Evolutionary conservation across 2,329 filamentous ascomycete species (phyloP).

Genomic region (Aureobasidium pullulans): DNA sequence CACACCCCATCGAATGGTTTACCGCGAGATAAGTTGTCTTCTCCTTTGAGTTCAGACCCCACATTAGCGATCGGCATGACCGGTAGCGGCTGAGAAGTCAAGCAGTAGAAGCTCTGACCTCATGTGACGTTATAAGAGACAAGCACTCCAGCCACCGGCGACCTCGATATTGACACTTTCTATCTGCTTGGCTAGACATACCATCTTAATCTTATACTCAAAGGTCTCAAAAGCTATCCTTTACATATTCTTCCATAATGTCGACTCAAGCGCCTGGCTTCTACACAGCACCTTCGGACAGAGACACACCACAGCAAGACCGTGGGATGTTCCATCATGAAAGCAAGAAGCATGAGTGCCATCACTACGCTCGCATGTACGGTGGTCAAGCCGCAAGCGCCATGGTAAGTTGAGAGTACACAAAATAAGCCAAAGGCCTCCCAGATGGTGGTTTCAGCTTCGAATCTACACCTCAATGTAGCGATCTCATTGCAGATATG

Average conservation of each 20-base stretch:
- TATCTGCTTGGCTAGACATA: background rate
- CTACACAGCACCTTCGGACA: conserved; percentile 21
- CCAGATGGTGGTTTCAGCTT: too few species aligned
- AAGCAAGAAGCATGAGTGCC: conserved; percentile 22
- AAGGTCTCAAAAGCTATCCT: background rate
- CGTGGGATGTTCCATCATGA: conserved; percentile 23
- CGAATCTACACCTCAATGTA: too few species aligned
- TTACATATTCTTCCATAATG: conserved; percentile 13
- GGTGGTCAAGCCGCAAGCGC: conserved; percentile 23
- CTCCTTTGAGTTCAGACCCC: background rate
- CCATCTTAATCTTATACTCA: background rate
- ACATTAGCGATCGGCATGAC: background rate
- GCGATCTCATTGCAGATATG: too few species aligned
- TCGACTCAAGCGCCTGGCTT: conserved; percentile 19
- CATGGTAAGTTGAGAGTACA: background rate
- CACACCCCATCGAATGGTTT: background rate
- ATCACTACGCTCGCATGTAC: conserved; percentile 26
- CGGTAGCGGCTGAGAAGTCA: background rate
- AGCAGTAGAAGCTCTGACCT: conserved; percentile 3
- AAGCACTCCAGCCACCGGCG: background rate
- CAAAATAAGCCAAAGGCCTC: too few species aligned
- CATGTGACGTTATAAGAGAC: conserved; percentile 2
- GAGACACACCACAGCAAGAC: conserved; percentile 22
- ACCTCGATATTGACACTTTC: background rate
- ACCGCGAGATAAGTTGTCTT: background rate